These are phyloP conservation scores for Lasiosphaeria hispida DNA, from an alignment of 495 filamentous ascomycete genomes.

Conservation along the genomic window DNA sequence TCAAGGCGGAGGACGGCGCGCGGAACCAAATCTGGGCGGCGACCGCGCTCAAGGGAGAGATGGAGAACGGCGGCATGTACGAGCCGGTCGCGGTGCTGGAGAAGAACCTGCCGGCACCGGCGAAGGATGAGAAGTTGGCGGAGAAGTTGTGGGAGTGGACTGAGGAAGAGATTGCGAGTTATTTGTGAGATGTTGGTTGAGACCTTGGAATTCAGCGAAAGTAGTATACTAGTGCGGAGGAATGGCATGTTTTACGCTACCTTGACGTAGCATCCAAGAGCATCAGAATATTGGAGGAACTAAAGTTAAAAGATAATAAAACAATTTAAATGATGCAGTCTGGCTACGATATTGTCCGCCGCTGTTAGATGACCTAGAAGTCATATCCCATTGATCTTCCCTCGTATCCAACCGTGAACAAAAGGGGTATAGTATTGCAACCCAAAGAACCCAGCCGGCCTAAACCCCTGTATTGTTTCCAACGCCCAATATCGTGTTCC, in stretches of 20 bases:
- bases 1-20: conserved; percentile 44
- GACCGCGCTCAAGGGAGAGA: conserved; percentile 34
- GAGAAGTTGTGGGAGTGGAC: conserved; percentile 62
- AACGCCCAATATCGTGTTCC: no score
- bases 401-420: no score
- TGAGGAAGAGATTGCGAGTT: conserved; percentile 43
- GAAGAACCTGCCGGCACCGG: conserved; percentile 16
- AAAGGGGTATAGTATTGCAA: no score
- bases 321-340: no score
- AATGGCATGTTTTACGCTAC: not conserved
- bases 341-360: no score
- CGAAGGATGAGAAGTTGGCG: conserved; percentile 46
- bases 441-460: no score
- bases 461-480: no score
- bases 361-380: no score
- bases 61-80: conserved; percentile 37
- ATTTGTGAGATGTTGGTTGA: not conserved
- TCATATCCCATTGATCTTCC: no score
- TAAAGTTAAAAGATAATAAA: no score
- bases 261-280: no score
- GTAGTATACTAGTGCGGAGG: not conserved
- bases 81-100: conserved; percentile 21
- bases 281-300: no score
- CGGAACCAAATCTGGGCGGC: conserved; percentile 61
- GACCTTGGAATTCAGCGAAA: not conserved